Base-by-base conservation (phyloP, 2,329 filamentous ascomycete species). In the Aspergillus sojae region DNA sequence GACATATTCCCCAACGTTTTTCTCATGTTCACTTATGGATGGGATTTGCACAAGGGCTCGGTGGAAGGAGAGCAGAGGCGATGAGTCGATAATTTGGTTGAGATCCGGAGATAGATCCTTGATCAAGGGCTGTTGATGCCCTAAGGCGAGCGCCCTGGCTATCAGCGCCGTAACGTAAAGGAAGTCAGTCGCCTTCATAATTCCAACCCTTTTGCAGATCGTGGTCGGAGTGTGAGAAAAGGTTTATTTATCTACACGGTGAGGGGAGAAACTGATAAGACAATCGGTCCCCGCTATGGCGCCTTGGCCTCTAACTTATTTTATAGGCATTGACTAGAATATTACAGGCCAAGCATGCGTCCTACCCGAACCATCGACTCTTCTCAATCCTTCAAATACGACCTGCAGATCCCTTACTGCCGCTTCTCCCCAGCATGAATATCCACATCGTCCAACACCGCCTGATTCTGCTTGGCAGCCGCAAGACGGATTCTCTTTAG, bases 401-500 rank as follows among this genome's bases (percentile, higher is more conserved):
- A 11, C 11, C 4, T 34, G 12, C 32, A 34, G 19, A 43, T 19
- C n/a, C 21, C n/a, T 19, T 57, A 57, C n/a, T 57, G n/a, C 19
- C 16, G 32, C 41, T 46, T 57, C 26, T 46, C 57, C 11, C 43
- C 26, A 26, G 16, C 23, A 30, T 50, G 46, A 5, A 58, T 58
- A 26, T 39, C 57, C 1, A 58, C 57, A 58, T 58, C 57, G 5
- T 58, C 32, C 43, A 58, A 50, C 21, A 58, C 57, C n/a, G 57
- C 57, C 30, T 50, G 39, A 9, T 58, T 58, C 7, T 41, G 32
- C 30, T 58, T 58, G 3, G 57, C 57, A 16, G 57, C 57, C 12
- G 28, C 28, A 0, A 50, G 10, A 2, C 57, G 43, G 10, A 58
- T 50, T 21, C 61, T 52, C 58, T 65, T 67, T 26, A 62, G 39